Percentiles rank a stretch among this genome's conserved stretches.
These are phyloP conservation scores for Pseudocercospora macadamiae DNA, from an alignment of 2,329 filamentous ascomycete species.

Conservation along the genomic window DNA sequence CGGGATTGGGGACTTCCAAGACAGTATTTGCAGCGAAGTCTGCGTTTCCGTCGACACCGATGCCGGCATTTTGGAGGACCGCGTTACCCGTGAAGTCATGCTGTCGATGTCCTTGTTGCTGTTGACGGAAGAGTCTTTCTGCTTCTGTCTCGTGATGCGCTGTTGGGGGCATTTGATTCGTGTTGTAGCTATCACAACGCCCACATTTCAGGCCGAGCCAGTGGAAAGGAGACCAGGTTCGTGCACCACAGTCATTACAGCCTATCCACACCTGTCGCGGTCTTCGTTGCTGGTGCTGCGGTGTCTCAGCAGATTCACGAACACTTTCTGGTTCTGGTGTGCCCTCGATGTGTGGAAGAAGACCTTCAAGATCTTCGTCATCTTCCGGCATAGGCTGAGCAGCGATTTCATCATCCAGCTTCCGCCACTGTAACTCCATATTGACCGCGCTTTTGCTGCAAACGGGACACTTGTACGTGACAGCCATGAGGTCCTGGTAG, in stretches of 20 bases:
- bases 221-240: conserved; percentile 84
- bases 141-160: conserved; percentile 41
- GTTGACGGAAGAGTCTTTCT: conserved; percentile 36
- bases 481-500: conserved; percentile 83
- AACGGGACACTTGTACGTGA: conserved; percentile 93
- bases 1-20: conserved; percentile 25
- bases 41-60: conserved; percentile 31
- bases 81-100: conserved; percentile 42
- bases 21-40: conserved; percentile 22
- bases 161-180: conserved; percentile 51
- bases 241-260: conserved; percentile 93
- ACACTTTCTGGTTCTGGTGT: conserved; percentile 35
- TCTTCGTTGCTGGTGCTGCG: conserved; percentile 15
- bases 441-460: conserved; percentile 97
- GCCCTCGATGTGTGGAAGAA: conserved; percentile 28
- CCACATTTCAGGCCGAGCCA: conserved; percentile 92
- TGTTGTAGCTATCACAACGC: conserved; percentile 59
- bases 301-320: background rate
- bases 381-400: conserved; percentile 83
- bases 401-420: conserved; percentile 83
- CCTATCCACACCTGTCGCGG: conserved; percentile 70
- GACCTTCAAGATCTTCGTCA: conserved; percentile 36
- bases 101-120: conserved; percentile 32
- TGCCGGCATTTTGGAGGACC: conserved; percentile 38
- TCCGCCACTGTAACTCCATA: conserved; percentile 94